A percentile compares a stretch with the other conserved stretches of the same genome.
phyloP scores from a whole-genome alignment of 2,329 filamentous ascomycete species.

The Fusarium xylarioides region DNA sequence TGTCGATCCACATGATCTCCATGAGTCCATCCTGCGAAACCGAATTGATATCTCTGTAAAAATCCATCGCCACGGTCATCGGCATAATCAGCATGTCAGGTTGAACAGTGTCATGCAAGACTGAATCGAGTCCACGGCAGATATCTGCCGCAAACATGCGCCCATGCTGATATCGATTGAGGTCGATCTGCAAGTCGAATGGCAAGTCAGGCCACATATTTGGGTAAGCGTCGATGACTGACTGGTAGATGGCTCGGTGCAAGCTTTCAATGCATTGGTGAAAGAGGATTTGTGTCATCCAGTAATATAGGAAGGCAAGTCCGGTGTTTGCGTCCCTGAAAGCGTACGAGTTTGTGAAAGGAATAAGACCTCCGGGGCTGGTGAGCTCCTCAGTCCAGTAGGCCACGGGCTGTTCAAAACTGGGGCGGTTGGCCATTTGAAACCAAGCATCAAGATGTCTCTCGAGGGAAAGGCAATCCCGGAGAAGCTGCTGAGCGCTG shows the following conservation, averaged over 20 bases:
- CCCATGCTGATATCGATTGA: constrained; percentile 54
- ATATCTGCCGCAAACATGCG: constrained; percentile 58
- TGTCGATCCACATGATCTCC: constrained; percentile 60
- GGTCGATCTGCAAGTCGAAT: constrained; percentile 52
- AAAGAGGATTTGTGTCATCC: constrained; percentile 60
- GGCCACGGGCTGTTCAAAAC: constrained; percentile 43
- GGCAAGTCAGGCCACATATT: constrained; percentile 52
- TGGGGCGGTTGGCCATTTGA: constrained; percentile 41
- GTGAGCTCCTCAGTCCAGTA: constrained; percentile 53
- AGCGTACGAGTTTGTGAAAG: constrained; percentile 56
- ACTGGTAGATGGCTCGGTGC: constrained; percentile 55
- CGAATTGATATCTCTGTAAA: constrained; percentile 53
- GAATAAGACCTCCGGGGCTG: constrained; percentile 46
- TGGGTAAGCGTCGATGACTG: constrained; percentile 53
- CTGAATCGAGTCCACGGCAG: constrained; percentile 61
- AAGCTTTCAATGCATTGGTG: constrained; percentile 59
- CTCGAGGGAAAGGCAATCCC: constrained; percentile 59
- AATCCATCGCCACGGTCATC: constrained; percentile 54
- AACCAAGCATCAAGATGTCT: constrained; percentile 60
- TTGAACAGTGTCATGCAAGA: constrained; percentile 54
- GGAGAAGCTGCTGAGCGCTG: constrained; percentile 59
- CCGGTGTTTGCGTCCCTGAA: constrained; percentile 58
- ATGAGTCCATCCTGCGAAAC: constrained; percentile 53
- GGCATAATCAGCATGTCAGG: constrained; percentile 58
- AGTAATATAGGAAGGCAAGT: constrained; percentile 62